Evolutionary conservation across 78 protist genomes (phyloP).

Genomic region (Cavenderia fasciculata): DNA sequence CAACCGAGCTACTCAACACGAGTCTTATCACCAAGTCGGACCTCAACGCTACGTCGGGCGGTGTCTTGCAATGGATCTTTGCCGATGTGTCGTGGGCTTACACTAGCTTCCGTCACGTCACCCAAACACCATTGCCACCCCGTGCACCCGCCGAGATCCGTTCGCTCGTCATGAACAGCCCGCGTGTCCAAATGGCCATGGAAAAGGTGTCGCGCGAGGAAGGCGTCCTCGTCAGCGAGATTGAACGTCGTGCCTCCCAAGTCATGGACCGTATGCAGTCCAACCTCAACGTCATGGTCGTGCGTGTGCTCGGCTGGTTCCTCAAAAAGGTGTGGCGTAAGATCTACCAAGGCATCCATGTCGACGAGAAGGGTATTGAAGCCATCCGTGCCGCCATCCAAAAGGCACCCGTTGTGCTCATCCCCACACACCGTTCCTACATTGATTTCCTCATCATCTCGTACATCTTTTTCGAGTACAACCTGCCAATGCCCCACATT

Average conservation of each 20-base stretch:
- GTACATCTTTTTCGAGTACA: constrained; percentile 82
- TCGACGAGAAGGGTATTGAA: constrained; percentile 83
- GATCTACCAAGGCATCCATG: constrained; percentile 77
- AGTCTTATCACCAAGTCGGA: constrained; percentile 66
- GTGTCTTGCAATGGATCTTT: constrained; percentile 70
- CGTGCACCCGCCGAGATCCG: constrained; percentile 76
- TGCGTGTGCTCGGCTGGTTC: constrained; percentile 79
- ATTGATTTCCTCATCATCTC: constrained; percentile 87
- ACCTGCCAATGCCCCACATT: constrained; percentile 87
- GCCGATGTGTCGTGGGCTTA: constrained; percentile 71
- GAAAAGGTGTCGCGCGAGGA: constrained; percentile 63
- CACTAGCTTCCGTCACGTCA: constrained; percentile 62
- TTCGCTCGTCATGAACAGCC: constrained; percentile 68
- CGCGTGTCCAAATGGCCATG: constrained; percentile 79
- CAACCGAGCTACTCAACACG: constrained; percentile 72
- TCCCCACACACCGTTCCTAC: constrained; percentile 88
- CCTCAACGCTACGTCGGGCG: constrained; percentile 36
- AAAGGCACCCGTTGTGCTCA: constrained; percentile 84
- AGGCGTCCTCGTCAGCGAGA: constrained; percentile 58
- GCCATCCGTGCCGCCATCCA: constrained; percentile 57
- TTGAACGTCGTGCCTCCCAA: constrained; percentile 72
- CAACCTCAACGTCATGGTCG: constrained; percentile 51
- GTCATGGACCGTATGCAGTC: constrained; percentile 81
- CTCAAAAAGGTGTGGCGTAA: constrained; percentile 81
- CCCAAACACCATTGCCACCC: constrained; percentile 77